Conservation (phyloP, 805 yeast genomes). For the Komagataella ulmi region DNA sequence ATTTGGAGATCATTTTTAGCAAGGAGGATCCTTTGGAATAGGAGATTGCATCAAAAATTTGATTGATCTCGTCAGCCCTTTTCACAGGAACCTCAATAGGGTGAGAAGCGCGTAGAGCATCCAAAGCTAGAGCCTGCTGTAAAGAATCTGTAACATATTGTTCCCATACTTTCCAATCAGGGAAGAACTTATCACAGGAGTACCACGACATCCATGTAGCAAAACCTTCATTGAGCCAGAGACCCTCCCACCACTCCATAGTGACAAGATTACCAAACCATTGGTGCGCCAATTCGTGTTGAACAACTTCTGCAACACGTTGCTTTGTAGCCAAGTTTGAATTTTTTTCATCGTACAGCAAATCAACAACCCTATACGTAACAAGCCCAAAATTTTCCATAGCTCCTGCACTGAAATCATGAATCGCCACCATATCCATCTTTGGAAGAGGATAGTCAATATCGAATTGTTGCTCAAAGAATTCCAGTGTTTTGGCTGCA, state of each 20-base stretch:
- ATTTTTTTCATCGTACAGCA: conserved; percentile 58
- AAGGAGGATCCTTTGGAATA: conserved; percentile 73
- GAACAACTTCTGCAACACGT: conserved; percentile 76
- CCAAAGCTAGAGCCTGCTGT: conserved; percentile 63
- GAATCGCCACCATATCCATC: conserved; percentile 72
- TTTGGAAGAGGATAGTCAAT: conserved; percentile 72
- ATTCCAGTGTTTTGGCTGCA: conserved; percentile 62
- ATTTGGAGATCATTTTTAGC: conserved; percentile 65
- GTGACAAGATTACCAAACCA: conserved; percentile 88
- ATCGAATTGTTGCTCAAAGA: conserved; percentile 61
- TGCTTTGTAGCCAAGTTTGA: conserved; percentile 52
- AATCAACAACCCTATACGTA: conserved; percentile 67
- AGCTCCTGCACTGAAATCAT: conserved; percentile 78
- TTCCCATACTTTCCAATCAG: conserved; percentile 84
- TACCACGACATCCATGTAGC: conserved; percentile 91
- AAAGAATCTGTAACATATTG: conserved; percentile 66
- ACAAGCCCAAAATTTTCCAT: conserved; percentile 82
- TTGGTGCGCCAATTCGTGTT: conserved; percentile 84
- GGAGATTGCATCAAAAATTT: conserved; percentile 76
- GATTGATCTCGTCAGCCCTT: conserved; percentile 68
- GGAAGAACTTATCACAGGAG: conserved; percentile 62
- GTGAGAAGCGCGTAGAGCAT: conserved; percentile 72
- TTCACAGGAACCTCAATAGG: conserved; percentile 78
- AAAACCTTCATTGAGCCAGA: conserved; percentile 82
- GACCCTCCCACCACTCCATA: conserved; percentile 88